Evolutionary conservation across 768 basidiomycete species (phyloP).

Genomic region (Xerocomellus chrysenteron): DNA sequence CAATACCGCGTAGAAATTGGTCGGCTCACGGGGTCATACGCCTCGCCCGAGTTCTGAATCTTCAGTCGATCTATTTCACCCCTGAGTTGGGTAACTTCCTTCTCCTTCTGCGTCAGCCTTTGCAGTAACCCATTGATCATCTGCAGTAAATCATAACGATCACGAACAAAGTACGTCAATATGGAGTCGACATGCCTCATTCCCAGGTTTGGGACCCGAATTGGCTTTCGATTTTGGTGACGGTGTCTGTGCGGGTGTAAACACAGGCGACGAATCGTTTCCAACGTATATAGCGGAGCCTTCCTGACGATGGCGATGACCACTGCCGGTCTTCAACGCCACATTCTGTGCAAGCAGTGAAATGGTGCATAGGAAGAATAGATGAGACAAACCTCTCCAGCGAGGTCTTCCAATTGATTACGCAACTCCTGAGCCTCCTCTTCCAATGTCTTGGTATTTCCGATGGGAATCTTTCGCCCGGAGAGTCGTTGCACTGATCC

Average conservation of each 20-base stretch:
- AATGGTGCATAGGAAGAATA: not conserved
- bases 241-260: slow-evolving; percentile 14
- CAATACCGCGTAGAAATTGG: not conserved
- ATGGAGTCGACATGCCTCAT: slow-evolving; percentile 46
- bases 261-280: not conserved
- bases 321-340: not conserved
- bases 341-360: slow-evolving; percentile 10
- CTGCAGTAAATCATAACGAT: slow-evolving; percentile 28
- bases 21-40: slow-evolving; percentile 57
- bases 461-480: slow-evolving; percentile 59
- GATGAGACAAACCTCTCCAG: slow-evolving; percentile 54
- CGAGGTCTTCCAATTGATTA: slow-evolving; percentile 59
- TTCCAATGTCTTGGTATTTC: slow-evolving; percentile 42
- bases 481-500: slow-evolving; percentile 65
- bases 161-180: not conserved
- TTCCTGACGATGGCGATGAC: slow-evolving; percentile 11
- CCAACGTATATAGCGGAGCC: slow-evolving; percentile 19
- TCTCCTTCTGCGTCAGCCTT: slow-evolving; percentile 81
- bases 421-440: slow-evolving; percentile 63
- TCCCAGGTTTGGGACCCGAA: slow-evolving; percentile 46
- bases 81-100: slow-evolving; percentile 73
- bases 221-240: slow-evolving; percentile 35
- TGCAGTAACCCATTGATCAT: slow-evolving; percentile 75
- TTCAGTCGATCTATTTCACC: slow-evolving; percentile 66
- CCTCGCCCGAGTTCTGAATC: slow-evolving; percentile 54